These are phyloP conservation scores for Phaffomyces thermotolerans DNA, from an alignment of 805 yeast genomes.

Conservation along the genomic window DNA sequence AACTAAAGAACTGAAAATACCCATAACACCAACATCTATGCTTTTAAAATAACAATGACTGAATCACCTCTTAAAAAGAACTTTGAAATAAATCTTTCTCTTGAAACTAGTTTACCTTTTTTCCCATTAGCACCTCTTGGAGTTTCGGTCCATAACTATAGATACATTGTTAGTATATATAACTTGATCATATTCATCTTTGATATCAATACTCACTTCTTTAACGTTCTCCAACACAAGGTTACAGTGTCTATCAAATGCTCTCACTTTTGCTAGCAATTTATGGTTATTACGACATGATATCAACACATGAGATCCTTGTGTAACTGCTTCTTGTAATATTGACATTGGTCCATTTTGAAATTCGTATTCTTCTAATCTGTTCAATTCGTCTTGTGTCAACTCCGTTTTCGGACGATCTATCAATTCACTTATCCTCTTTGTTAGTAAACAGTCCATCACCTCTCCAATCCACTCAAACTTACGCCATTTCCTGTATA, in stretches of 20 bases:
- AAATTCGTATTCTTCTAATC: slow-evolving; percentile 84
- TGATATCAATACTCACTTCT: slow-evolving; percentile 34
- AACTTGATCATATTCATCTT: background rate
- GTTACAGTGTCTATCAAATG: slow-evolving; percentile 94
- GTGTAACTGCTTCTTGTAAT: slow-evolving; percentile 73
- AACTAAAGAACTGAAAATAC: background rate
- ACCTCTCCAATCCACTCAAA: background rate
- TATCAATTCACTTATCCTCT: slow-evolving; percentile 44
- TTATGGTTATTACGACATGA: slow-evolving; percentile 92
- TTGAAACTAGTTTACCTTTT: slow-evolving; percentile 55
- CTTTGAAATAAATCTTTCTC: slow-evolving; percentile 79
- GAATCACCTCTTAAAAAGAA: slow-evolving; percentile 94
- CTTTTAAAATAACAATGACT: slow-evolving; percentile 71
- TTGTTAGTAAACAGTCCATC: slow-evolving; percentile 5
- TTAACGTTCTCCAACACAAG: slow-evolving; percentile 88
- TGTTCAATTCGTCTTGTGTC: slow-evolving; percentile 69
- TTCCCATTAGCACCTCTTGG: slow-evolving; percentile 61
- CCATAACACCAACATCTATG: slow-evolving; percentile 11
- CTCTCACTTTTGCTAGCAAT: slow-evolving; percentile 81
- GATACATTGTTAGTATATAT: background rate
- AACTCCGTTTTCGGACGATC: slow-evolving; percentile 76
- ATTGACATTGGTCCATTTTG: slow-evolving; percentile 86
- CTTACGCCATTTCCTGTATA: slow-evolving; percentile 17
- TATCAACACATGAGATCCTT: slow-evolving; percentile 71
- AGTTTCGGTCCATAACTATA: slow-evolving; percentile 52